phyloP scores from a whole-genome alignment of 306 rosid species.

The Corylus avellana region DNA sequence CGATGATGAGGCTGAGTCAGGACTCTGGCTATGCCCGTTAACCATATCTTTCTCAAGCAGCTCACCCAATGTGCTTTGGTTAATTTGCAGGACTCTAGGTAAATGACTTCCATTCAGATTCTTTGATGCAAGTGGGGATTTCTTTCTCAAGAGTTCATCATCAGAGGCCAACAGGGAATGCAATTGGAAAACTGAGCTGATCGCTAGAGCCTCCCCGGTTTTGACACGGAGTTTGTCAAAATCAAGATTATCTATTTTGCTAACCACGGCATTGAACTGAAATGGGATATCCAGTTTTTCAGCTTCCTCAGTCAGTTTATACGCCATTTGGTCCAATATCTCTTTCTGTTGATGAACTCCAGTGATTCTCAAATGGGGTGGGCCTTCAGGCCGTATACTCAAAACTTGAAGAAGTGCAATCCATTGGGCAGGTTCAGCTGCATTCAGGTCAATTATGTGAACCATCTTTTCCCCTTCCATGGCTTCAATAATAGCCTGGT shows the following conservation, averaged over 20 bases:
- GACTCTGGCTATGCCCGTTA: conserved; percentile 65
- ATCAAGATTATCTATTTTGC: conserved; percentile 71
- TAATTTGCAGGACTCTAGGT: conserved; percentile 44
- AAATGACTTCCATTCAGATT: conserved; percentile 49
- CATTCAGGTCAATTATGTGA: conserved; percentile 83
- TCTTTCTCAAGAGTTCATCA: conserved; percentile 54
- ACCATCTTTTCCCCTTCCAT: conserved; percentile 90
- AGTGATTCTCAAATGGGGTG: conserved; percentile 88
- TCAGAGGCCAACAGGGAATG: conserved; percentile 75
- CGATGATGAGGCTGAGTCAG: conserved; percentile 69
- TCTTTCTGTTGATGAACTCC: conserved; percentile 75
- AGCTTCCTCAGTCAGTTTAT: conserved; percentile 61
- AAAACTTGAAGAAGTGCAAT: conserved; percentile 74
- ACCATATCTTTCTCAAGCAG: conserved; percentile 66
- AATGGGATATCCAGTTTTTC: conserved; percentile 81
- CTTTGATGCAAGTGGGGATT: conserved; percentile 41
- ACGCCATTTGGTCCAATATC: conserved; percentile 76
- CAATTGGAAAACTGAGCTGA: conserved; percentile 70
- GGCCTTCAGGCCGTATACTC: conserved; percentile 79
- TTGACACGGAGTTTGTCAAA: conserved; percentile 78
- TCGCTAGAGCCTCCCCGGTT: conserved; percentile 84
- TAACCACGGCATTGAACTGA: conserved; percentile 67
- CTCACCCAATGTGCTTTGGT: conserved; percentile 57
- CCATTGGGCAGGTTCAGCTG: conserved; percentile 81
- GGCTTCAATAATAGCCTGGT: conserved; percentile 82